Percentiles rank a stretch among this genome's conserved stretches.
Conservation (phyloP, 176 grass and related monocot species). For the Miscanthus lutarioriparius region DNA sequence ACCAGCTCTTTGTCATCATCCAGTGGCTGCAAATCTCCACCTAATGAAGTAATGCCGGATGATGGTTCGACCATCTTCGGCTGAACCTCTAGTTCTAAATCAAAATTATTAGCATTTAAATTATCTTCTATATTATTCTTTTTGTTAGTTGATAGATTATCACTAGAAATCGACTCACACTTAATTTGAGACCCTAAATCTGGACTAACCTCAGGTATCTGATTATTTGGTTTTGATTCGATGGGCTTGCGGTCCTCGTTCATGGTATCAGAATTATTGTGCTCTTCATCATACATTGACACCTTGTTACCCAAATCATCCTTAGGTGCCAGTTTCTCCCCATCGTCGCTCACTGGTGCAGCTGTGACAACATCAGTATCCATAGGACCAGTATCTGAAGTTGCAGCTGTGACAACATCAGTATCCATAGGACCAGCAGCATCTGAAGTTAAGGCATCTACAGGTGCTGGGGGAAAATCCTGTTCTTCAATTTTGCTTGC, state of each 20-base stretch:
- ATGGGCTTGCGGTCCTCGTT: slow-evolving; percentile 51
- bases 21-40: slow-evolving; percentile 66
- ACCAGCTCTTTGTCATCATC: slow-evolving; percentile 84
- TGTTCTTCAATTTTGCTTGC: slow-evolving; percentile 38
- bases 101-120: slow-evolving; percentile 99
- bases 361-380: slow-evolving; percentile 33
- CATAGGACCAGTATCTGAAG: slow-evolving; percentile 43
- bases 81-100: slow-evolving; percentile 99
- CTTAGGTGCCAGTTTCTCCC: slow-evolving; percentile 21
- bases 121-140: slow-evolving; percentile 94
- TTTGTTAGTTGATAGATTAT: slow-evolving; percentile 91
- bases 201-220: slow-evolving; percentile 92
- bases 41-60: slow-evolving; percentile 71
- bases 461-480: slow-evolving; percentile 11
- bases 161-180: slow-evolving; percentile 89
- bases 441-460: slow-evolving; percentile 39
- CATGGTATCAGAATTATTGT: slow-evolving; percentile 39
- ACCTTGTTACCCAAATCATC: slow-evolving; percentile 39
- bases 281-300: slow-evolving; percentile 36
- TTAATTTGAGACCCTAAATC: slow-evolving; percentile 92
- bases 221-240: slow-evolving; percentile 58
- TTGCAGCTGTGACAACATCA: slow-evolving; percentile 28
- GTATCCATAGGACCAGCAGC: slow-evolving; percentile 34
- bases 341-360: slow-evolving; percentile 30
- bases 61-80: slow-evolving; percentile 84